These are phyloP conservation scores for Calocera viscosa DNA, from an alignment of 768 basidiomycete genomes.

Conservation along the genomic window DNA sequence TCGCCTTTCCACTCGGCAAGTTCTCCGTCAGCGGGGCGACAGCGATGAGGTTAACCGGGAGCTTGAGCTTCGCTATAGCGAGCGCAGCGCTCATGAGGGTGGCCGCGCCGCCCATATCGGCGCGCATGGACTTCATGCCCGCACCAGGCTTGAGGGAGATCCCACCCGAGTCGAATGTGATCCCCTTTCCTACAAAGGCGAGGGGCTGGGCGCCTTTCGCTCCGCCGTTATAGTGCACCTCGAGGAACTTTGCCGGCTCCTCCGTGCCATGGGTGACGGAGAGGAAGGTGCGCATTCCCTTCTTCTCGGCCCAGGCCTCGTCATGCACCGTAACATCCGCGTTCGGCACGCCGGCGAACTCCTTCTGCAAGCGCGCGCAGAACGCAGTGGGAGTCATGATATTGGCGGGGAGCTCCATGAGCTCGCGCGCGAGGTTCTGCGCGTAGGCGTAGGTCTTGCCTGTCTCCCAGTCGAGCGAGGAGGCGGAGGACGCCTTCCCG, in stretches of 20 bases:
- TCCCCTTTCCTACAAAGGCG: slow-evolving; percentile 71
- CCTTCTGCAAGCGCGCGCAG: slow-evolving; percentile 52
- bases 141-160: slow-evolving; percentile 70
- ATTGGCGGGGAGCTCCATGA: slow-evolving; percentile 78
- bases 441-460: slow-evolving; percentile 62
- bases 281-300: slow-evolving; percentile 79
- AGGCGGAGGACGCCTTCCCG: slow-evolving; percentile 35
- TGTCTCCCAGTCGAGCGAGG: slow-evolving; percentile 49
- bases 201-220: slow-evolving; percentile 46
- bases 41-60: slow-evolving; percentile 74
- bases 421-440: slow-evolving; percentile 72
- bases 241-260: slow-evolving; percentile 76
- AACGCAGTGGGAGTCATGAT: slow-evolving; percentile 77
- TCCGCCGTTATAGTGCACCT: slow-evolving; percentile 84
- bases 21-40: slow-evolving; percentile 72
- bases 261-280: slow-evolving; percentile 72
- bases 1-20: slow-evolving; percentile 56
- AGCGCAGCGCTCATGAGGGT: slow-evolving; percentile 57
- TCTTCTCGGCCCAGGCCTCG: slow-evolving; percentile 69
- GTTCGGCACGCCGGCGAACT: slow-evolving; percentile 52
- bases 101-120: slow-evolving; percentile 83
- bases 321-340: slow-evolving; percentile 61
- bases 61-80: slow-evolving; percentile 65
- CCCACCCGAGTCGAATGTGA: slow-evolving; percentile 82
- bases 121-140: slow-evolving; percentile 76